phyloP scores from a whole-genome alignment of 2,329 filamentous ascomycete species.

The Plenodomus lindquistii region DNA sequence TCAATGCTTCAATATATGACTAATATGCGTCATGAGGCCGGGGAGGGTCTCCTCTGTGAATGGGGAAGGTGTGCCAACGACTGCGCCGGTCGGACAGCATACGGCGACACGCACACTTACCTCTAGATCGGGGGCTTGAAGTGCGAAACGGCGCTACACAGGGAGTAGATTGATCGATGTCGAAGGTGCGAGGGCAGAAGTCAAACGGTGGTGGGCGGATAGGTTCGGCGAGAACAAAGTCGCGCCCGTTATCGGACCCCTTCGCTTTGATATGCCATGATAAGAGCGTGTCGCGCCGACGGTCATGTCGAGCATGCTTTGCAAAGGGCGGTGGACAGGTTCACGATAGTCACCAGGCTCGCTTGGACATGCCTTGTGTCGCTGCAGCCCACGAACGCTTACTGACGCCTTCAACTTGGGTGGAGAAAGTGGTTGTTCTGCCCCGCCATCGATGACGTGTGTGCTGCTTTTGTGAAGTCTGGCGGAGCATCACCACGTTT shows the following conservation, averaged over 20 bases:
- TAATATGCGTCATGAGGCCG: conserved; percentile 33
- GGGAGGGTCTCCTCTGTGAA: conserved; percentile 9
- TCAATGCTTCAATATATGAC: conserved; percentile 28
- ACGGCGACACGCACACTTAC: conserved; percentile 10
- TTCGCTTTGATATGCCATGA: conserved; percentile 32
- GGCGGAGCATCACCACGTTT: conserved; percentile 16
- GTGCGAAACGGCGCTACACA: conserved; percentile 4
- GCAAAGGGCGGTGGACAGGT: conserved; percentile 15
- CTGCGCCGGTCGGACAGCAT: not conserved
- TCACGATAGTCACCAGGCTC: conserved; percentile 14
- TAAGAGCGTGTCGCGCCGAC: conserved; percentile 26
- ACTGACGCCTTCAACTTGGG: not conserved
- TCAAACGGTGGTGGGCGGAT: conserved; percentile 14
- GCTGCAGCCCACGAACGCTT: conserved; percentile 1
- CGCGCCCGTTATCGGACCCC: conserved; percentile 36
- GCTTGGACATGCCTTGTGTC: conserved; percentile 10
- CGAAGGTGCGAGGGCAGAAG: conserved; percentile 5
- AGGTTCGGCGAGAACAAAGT: conserved; percentile 14
- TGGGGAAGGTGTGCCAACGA: conserved; percentile 17
- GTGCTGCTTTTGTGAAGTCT: conserved; percentile 7
- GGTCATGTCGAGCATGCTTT: conserved; percentile 9
- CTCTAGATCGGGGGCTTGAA: conserved; percentile 5
- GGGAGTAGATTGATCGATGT: conserved; percentile 1
- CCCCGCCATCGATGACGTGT: conserved; percentile 29
- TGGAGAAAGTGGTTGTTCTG: conserved; percentile 5